These are phyloP conservation scores for Dinochytrium kinnereticum DNA, from an alignment of 371 early-diverging fungal species.

Conservation along the genomic window DNA sequence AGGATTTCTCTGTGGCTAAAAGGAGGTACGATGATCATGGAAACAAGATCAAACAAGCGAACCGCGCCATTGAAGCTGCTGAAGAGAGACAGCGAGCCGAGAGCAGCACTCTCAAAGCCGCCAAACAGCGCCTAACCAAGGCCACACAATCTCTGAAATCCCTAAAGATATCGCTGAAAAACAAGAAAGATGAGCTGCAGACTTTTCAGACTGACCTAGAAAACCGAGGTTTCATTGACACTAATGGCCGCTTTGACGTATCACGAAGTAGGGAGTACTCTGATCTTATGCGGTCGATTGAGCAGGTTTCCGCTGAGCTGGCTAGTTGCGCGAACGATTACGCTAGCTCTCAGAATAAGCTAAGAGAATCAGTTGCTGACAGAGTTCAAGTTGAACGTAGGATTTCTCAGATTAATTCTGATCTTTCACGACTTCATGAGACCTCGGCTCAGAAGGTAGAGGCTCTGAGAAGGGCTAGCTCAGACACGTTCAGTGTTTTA, in stretches of 20 bases:
- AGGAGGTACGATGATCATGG: conserved; percentile 2
- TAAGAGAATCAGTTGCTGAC: conserved; percentile 12
- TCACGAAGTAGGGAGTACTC: neutral
- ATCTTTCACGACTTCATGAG: conserved; percentile 34
- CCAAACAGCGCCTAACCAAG: conserved; percentile 49
- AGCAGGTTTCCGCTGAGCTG: neutral
- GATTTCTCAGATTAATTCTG: conserved; percentile 40
- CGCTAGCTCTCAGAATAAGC: conserved; percentile 10
- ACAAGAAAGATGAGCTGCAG: conserved; percentile 49
- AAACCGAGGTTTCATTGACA: conserved; percentile 21
- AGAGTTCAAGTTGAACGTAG: conserved; percentile 38
- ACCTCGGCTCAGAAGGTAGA: conserved; percentile 36
- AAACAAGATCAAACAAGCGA: neutral
- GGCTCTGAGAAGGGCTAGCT: conserved; percentile 33
- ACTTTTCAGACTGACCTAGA: conserved; percentile 22
- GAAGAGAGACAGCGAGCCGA: neutral
- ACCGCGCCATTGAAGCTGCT: neutral
- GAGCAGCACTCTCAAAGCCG: neutral
- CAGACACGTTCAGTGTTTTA: conserved; percentile 59
- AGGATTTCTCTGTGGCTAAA: neutral
- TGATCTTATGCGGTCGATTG: conserved; percentile 7
- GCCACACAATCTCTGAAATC: conserved; percentile 42
- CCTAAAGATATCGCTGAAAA: conserved; percentile 52
- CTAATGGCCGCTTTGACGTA: conserved; percentile 17
- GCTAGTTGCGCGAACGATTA: conserved; percentile 3